Base-by-base conservation (phyloP, 305 asterid species). In the Fraxinus floribunda region DNA sequence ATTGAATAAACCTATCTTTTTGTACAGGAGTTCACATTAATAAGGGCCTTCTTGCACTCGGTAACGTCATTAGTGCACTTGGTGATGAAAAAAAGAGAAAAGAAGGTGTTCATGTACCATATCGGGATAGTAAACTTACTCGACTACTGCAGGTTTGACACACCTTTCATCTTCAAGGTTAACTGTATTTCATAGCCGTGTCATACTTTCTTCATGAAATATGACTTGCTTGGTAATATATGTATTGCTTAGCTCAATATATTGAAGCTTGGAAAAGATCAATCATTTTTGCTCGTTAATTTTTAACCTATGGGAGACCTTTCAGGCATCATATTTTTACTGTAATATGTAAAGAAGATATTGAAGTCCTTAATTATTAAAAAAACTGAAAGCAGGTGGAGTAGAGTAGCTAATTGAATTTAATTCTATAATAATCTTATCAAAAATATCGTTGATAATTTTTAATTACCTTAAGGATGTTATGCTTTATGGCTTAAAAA, bases 81-180 rank as follows among this genome's bases (percentile, higher is more conserved):
- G 99, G 99, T 72, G 99, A 97, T 87, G 99, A 97, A 55, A 97
- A 97, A 84, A 97, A 97, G 84, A 90, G 98, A 85, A 97, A 89
- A 92, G 99, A 97, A 89, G 97, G 98, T n/a, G 87, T 91, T 82
- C 98, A 97, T 35, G 98, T 97, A 34, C 99, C 99, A 34, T 97
- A 95, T 86, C 93, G 99, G 83, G 99, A 97, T 81, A 97, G 99
- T 87, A 97, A 97, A 91, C 99, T 97, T 86, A 97, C 99, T 88
- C 97, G 99, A 81, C 92, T 97, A 60, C 85, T 97, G 87, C 99
- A 97, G 98, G 99, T 96, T 84, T 79, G 87, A 9, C 83, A 77
- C 80, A 20, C 75, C 77, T 83, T 10, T 76, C 83, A 46, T 35
- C 70, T 79, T 73, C 7, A 41, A 18, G 64, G 22, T 20, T 20